These are phyloP conservation scores for Nepenthes mirabilis DNA, from an alignment of 148 eudicot genomes.

Conservation along the genomic window DNA sequence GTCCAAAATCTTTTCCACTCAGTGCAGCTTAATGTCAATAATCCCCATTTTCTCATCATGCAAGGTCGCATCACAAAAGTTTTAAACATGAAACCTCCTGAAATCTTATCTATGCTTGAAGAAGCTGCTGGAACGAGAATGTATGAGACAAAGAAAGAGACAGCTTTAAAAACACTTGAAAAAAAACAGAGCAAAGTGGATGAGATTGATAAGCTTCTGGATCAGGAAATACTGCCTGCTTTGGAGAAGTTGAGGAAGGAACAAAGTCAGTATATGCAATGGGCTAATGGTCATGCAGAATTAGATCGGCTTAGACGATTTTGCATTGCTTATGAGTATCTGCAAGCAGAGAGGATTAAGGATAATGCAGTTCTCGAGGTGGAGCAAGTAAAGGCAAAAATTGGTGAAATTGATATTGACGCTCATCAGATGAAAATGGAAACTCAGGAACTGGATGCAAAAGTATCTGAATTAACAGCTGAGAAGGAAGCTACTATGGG, in stretches of 20 bases:
- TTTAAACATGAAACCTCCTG: conserved; percentile 98
- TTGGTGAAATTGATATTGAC: conserved; percentile 42
- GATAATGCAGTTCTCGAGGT: conserved; percentile 59
- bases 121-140: conserved; percentile 99
- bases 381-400: conserved; percentile 47
- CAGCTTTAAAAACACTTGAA: conserved; percentile 89
- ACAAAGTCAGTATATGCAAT: conserved; percentile 91
- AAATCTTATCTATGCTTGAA: conserved; percentile 97
- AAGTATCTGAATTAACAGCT: conserved; percentile 48
- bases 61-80: conserved; percentile 99
- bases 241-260: conserved; percentile 91
- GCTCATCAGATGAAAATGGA: conserved; percentile 37
- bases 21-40: conserved; percentile 94
- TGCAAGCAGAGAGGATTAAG: conserved; percentile 74
- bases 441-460: conserved; percentile 63
- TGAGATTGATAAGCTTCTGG: conserved; percentile 89
- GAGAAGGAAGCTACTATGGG: conserved; percentile 90
- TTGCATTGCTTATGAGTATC: conserved; percentile 89
- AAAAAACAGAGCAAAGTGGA: conserved; percentile 87
- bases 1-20: conserved; percentile 98
- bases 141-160: conserved; percentile 98
- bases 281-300: conserved; percentile 93
- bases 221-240: conserved; percentile 85
- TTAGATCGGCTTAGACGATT: conserved; percentile 80
- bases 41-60: conserved; percentile 98